phyloP scores from a whole-genome alignment of 768 basidiomycete species.

The Russula griseocarnosa region DNA sequence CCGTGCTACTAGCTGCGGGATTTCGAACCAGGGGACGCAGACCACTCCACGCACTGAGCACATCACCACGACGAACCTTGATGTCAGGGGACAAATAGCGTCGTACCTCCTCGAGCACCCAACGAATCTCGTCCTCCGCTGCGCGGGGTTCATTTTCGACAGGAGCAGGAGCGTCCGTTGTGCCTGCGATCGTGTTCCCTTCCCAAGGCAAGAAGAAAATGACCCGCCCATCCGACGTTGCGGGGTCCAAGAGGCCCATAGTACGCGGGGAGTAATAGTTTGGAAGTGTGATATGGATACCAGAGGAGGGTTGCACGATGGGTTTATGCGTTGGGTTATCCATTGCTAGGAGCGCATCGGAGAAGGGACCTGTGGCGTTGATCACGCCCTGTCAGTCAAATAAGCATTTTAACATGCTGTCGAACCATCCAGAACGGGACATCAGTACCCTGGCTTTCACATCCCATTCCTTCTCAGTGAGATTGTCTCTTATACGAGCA shows the following conservation, averaged over 20 bases:
- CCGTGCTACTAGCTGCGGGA: constrained; percentile 68
- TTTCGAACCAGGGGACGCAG: constrained; percentile 86
- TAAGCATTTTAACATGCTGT: neutral
- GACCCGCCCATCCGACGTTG: constrained; percentile 93
- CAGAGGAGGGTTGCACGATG: constrained; percentile 90
- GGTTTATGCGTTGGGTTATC: constrained; percentile 73
- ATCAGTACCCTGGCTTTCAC: constrained; percentile 68
- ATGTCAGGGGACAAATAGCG: constrained; percentile 89
- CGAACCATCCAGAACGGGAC: neutral
- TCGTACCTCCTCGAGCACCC: constrained; percentile 92
- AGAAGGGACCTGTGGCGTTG: constrained; percentile 96
- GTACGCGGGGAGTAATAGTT: constrained; percentile 93
- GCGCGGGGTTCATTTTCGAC: constrained; percentile 76
- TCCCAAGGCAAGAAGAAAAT: constrained; percentile 99
- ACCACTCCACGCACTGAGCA: constrained; percentile 93
- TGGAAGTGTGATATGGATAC: constrained; percentile 94
- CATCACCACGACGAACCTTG: constrained; percentile 90
- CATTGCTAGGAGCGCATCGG: constrained; percentile 78
- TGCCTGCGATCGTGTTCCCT: constrained; percentile 95
- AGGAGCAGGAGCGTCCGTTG: constrained; percentile 79
- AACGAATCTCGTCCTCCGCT: constrained; percentile 90
- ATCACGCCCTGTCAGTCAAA: constrained; percentile 62
- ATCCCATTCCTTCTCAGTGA: constrained; percentile 79
- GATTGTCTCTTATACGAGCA: constrained; percentile 71
- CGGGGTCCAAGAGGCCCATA: constrained; percentile 94